A percentile compares a stretch with the other conserved stretches of the same genome.
Evolutionary conservation across 176 grass and related monocot genomes (phyloP).

Genomic region (Stipa capillata): DNA sequence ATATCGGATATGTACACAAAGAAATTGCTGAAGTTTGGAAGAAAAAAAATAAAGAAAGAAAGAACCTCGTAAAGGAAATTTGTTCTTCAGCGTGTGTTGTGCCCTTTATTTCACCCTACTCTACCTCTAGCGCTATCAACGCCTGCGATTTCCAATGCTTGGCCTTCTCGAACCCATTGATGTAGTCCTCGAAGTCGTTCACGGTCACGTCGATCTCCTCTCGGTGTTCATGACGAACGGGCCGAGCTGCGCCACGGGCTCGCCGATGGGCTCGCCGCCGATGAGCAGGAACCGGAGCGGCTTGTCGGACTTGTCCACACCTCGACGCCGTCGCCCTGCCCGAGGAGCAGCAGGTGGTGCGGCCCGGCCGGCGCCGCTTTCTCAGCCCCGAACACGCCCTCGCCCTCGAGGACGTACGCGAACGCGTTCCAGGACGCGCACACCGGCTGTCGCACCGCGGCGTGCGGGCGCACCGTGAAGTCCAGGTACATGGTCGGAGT

Average conservation of each 20-base stretch:
- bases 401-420: constrained; percentile 78
- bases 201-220: constrained; percentile 92
- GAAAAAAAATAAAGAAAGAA: neutral
- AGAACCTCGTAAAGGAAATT: neutral
- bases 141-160: constrained; percentile 80
- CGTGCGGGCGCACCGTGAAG: constrained; percentile 65
- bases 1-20: constrained; percentile 1
- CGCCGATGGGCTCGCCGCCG: constrained; percentile 73
- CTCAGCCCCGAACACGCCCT: constrained; percentile 61
- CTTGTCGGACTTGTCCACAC: constrained; percentile 53
- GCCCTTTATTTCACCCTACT: neutral
- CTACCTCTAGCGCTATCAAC: constrained; percentile 26
- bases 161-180: constrained; percentile 94
- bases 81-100: neutral
- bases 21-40: neutral
- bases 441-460: constrained; percentile 54
- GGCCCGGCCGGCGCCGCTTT: constrained; percentile 29
- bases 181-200: constrained; percentile 63
- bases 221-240: constrained; percentile 99
- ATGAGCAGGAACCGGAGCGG: constrained; percentile 68
- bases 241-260: constrained; percentile 79
- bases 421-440: constrained; percentile 61
- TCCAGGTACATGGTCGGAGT: constrained; percentile 96
- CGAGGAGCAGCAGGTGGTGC: constrained; percentile 65
- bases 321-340: constrained; percentile 59